These are phyloP conservation scores for Simmondsia chinensis DNA, from an alignment of 148 eudicot species.

Conservation along the genomic window DNA sequence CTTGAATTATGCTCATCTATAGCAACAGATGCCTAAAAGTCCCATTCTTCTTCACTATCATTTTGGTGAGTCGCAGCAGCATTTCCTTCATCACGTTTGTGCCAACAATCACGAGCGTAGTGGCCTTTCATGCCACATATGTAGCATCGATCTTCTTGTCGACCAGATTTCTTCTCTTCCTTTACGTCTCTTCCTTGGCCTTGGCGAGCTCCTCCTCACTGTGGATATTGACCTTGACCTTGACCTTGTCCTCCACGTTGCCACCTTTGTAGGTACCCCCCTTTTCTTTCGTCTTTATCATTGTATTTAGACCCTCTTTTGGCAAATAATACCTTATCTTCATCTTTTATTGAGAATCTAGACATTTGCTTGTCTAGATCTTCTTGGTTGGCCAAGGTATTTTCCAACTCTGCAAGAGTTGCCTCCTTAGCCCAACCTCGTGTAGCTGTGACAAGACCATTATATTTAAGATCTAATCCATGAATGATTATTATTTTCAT, in stretches of 20 bases:
- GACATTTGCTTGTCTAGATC: neutral
- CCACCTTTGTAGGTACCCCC: neutral
- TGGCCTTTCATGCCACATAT: constrained; percentile 3
- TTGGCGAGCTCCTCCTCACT: neutral
- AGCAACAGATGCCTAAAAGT: neutral
- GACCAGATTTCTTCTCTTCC: neutral
- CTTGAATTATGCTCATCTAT: neutral
- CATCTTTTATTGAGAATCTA: neutral
- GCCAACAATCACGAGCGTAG: neutral
- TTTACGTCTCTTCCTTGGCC: neutral
- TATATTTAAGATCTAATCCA: neutral
- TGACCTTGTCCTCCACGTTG: neutral
- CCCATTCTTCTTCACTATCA: neutral
- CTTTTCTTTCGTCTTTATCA: neutral
- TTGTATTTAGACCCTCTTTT: neutral
- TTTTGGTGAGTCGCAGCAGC: neutral
- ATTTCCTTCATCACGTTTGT: neutral
- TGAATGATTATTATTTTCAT: neutral
- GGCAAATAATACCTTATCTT: neutral
- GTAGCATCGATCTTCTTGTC: neutral
- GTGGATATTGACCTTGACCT: no score
- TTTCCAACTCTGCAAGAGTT: neutral
- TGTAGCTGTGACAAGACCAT: neutral
- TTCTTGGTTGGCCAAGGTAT: constrained; percentile 5
- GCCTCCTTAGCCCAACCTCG: constrained; percentile 2